Conservation (phyloP, 148 eudicot genomes). For the Silene latifolia region DNA sequence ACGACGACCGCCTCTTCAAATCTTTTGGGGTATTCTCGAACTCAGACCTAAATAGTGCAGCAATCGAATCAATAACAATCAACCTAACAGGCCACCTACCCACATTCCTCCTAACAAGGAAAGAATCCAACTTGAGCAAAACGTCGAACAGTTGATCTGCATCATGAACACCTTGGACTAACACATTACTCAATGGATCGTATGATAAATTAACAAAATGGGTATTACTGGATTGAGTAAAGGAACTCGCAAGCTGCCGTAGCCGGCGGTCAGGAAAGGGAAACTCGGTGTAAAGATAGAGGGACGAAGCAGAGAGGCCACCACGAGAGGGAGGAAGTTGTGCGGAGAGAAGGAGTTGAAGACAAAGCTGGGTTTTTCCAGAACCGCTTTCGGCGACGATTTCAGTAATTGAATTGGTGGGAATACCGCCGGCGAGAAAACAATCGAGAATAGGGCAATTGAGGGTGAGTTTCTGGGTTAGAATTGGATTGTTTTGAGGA, state of each 20-base stretch:
- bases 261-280: constrained; percentile 84
- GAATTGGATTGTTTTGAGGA: constrained; percentile 27
- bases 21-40: constrained; percentile 59
- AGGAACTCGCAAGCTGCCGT: constrained; percentile 46
- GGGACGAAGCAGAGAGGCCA: constrained; percentile 57
- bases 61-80: constrained; percentile 74
- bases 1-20: constrained; percentile 47
- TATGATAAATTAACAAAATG: constrained; percentile 14
- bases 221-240: constrained; percentile 20
- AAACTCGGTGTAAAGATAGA: constrained; percentile 72
- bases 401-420: constrained; percentile 71
- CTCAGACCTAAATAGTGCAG: constrained; percentile 69
- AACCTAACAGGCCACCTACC: constrained; percentile 42
- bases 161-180: constrained; percentile 38
- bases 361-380: constrained; percentile 86
- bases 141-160: constrained; percentile 78
- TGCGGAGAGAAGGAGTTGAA: constrained; percentile 81
- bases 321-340: constrained; percentile 61
- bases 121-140: constrained; percentile 51
- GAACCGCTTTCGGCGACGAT: constrained; percentile 73
- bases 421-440: constrained; percentile 73
- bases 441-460: constrained; percentile 60
- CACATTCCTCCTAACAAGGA: constrained; percentile 30
- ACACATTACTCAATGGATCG: constrained; percentile 44
- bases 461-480: constrained; percentile 43